These are phyloP conservation scores for Aspergillus amoenus DNA, from an alignment of 2,329 filamentous ascomycete species.

Conservation along the genomic window DNA sequence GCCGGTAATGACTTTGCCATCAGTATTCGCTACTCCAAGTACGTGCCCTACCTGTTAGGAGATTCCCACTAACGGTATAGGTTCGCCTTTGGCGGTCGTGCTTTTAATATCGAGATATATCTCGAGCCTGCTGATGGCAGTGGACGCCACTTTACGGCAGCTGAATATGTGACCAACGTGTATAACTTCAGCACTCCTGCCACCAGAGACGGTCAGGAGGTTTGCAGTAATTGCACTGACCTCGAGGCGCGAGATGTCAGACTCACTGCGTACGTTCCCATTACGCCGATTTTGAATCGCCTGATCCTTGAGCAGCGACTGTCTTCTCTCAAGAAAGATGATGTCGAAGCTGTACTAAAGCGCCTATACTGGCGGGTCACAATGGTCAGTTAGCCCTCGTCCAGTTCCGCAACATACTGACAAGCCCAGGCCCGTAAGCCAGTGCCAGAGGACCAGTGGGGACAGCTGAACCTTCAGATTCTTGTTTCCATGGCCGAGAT, in stretches of 20 bases:
- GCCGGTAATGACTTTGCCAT: not conserved
- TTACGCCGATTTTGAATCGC: not conserved
- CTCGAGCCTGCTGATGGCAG: not conserved
- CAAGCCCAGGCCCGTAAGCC: not conserved
- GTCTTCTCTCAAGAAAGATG: not conserved
- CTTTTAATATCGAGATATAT: constrained; percentile 2
- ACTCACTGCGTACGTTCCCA: not conserved
- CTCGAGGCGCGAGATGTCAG: not conserved
- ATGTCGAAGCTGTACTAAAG: not conserved
- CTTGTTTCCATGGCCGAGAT: not conserved
- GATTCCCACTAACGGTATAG: not conserved
- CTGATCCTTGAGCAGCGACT: not conserved
- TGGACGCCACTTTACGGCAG: not conserved
- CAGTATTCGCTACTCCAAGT: constrained; percentile 1
- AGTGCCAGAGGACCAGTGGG: not conserved
- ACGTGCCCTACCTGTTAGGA: not conserved
- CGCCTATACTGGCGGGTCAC: not conserved
- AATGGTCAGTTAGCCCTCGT: not conserved
- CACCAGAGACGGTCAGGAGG: not conserved
- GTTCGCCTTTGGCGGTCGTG: constrained; percentile 1
- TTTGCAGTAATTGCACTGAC: not conserved
- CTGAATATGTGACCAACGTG: constrained; percentile 1
- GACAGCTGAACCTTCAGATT: not conserved
- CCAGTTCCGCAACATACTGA: not conserved
- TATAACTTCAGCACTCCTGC: constrained; percentile 3